Percentiles rank a stretch among this genome's conserved stretches.
Evolutionary conservation across 306 rosid species (phyloP).

Genomic region (Styphnolobium japonicum): DNA sequence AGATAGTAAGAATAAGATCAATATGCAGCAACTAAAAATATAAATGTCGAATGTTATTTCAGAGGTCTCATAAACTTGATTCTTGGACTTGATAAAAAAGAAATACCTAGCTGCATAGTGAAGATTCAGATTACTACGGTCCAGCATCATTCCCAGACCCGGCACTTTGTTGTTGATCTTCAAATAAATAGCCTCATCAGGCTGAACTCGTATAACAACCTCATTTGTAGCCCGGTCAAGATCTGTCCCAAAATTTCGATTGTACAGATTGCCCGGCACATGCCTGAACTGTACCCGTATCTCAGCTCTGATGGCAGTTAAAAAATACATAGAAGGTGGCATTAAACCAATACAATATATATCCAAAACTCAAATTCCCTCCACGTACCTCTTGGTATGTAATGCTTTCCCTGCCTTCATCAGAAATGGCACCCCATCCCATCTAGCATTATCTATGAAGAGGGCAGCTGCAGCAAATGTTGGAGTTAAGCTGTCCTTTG

Average conservation of each 20-base stretch:
- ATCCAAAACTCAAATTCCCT: background rate
- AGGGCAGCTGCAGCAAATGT: slow-evolving; percentile 95
- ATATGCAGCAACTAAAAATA: background rate
- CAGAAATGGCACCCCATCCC: slow-evolving; percentile 95
- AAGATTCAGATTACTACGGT: slow-evolving; percentile 79
- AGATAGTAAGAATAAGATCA: background rate
- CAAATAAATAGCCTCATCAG: slow-evolving; percentile 86
- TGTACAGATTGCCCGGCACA: slow-evolving; percentile 85
- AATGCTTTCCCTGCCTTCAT: slow-evolving; percentile 97
- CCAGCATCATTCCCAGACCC: slow-evolving; percentile 85
- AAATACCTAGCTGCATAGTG: slow-evolving; percentile 87
- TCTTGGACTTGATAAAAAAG: background rate
- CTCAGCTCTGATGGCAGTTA: slow-evolving; percentile 63
- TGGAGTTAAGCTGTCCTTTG: slow-evolving; percentile 81
- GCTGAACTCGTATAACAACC: slow-evolving; percentile 90
- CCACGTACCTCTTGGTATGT: slow-evolving; percentile 60
- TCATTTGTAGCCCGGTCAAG: slow-evolving; percentile 78
- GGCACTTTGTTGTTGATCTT: slow-evolving; percentile 91
- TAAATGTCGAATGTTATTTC: background rate
- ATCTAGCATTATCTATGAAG: slow-evolving; percentile 88
- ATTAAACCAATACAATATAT: background rate
- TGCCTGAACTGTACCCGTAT: slow-evolving; percentile 93
- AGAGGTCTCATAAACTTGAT: background rate
- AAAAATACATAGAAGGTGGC: background rate
- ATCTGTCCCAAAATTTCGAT: slow-evolving; percentile 71